Base-by-base conservation (phyloP, 768 basidiomycete genomes). In the Rhodotorula diobovata region DNA sequence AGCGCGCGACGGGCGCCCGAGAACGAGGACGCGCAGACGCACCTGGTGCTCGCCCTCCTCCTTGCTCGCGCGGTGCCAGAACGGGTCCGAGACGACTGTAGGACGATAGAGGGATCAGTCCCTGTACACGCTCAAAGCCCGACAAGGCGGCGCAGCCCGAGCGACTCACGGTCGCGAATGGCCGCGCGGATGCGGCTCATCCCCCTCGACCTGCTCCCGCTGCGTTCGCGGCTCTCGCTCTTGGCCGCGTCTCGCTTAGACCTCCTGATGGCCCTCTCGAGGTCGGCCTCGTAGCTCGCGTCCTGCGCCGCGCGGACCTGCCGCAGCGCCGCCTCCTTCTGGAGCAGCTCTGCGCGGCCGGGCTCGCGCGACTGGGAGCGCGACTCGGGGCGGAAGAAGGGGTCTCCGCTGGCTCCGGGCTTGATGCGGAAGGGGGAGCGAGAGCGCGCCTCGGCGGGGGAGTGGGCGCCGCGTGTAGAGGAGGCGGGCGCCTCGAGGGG, bases 61-160 rank as follows among this genome's bases (percentile, higher is more conserved):
- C 63, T 64, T 45, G 32, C 21, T 32, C 63, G 53, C 15, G n/a
- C 62, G 62, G 35, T 64, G 53, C 30, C 51, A 64, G 54, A 64
- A 64, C 25, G 63, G 63, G 43, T 64, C 63, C n/a, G 55, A 32
- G 54, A 56, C 63, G 54, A 64, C 51, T 45, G 63, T 21, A 20
- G 9, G 37, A 2, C 16, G 8, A 20, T 18, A 39, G 23, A 25
- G 15, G 10, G 3, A 14, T n/a, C 28, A n/a, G n/a, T n/a, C n/a
- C n/a, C n/a, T n/a, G 4, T 30, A 34, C 8, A 32, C 54, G 9
- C 15, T 32, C 20, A 37, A 3, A 35, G 55, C 37, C 35, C 8
- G 14, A 23, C 21, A 28, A 35, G 25, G 23, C 11, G 21, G 14
- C 4, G 32, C 2, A 10, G 30, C 34, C 4, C 34, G 46, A 9